Conservation (phyloP, 371 early-diverging fungal genomes). For the Furculomyces boomerangus region DNA sequence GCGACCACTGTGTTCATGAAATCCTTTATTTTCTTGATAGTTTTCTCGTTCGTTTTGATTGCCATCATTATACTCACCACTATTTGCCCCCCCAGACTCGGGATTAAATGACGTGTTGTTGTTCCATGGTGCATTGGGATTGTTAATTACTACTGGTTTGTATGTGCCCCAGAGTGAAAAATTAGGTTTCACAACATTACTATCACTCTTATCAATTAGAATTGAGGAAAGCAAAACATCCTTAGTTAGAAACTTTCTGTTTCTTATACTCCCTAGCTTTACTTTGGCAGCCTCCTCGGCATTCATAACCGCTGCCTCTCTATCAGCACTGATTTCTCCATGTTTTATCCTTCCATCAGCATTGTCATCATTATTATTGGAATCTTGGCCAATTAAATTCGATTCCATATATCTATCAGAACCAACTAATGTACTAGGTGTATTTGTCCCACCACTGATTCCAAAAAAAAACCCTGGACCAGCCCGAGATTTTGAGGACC, state of each 20-base stretch:
- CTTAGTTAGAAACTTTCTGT: background rate
- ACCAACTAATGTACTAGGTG: background rate
- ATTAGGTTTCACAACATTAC: background rate
- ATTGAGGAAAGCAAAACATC: background rate
- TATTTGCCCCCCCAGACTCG: background rate
- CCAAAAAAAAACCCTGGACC: background rate
- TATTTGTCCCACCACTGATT: background rate
- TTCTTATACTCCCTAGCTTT: background rate
- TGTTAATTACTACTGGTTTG: background rate
- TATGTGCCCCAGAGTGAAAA: background rate
- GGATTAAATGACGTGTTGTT: background rate
- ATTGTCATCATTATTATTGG: background rate
- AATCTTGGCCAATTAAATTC: background rate
- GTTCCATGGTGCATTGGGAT: background rate
- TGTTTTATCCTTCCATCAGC: background rate
- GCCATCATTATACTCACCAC: background rate
- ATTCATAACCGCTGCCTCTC: background rate
- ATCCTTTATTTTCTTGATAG: background rate
- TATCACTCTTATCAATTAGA: too few species aligned
- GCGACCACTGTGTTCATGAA: background rate
- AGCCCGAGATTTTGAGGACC: background rate
- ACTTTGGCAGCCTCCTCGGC: background rate
- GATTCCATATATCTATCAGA: background rate
- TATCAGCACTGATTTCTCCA: background rate
- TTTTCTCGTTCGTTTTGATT: background rate